These are phyloP conservation scores for Oryza meyeriana DNA, from an alignment of 176 grass and related monocot species.

Conservation along the genomic window DNA sequence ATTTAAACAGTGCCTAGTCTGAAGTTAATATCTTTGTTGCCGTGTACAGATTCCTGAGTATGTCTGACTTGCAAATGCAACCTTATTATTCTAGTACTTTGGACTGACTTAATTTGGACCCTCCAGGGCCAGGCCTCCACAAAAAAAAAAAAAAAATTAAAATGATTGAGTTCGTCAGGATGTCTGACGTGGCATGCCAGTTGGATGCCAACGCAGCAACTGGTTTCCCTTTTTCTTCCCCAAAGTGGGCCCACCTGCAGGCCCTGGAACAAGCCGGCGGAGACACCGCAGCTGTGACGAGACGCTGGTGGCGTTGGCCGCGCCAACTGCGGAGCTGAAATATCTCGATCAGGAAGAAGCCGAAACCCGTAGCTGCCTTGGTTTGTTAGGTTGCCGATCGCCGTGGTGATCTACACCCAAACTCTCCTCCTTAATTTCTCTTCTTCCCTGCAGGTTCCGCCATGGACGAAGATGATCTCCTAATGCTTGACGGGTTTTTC, in stretches of 20 bases:
- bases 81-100: too few species aligned
- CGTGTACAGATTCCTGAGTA: too few species aligned
- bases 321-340: too few species aligned
- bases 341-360: too few species aligned
- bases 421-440: neutral
- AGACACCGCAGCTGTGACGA: neutral
- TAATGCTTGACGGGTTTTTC: neutral
- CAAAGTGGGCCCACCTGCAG: neutral
- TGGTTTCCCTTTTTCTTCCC: neutral
- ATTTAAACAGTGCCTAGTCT: too few species aligned
- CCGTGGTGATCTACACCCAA: neutral
- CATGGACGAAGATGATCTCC: neutral
- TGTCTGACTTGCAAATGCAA: too few species aligned
- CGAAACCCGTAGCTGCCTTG: too few species aligned
- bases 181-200: neutral
- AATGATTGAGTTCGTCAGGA: neutral
- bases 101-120: too few species aligned
- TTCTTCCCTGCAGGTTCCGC: neutral
- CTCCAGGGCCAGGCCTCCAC: too few species aligned
- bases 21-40: neutral
- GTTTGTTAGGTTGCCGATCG: neutral
- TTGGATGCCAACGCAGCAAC: neutral
- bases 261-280: neutral
- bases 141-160: too few species aligned
- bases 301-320: neutral